Percentiles rank a stretch among this genome's conserved stretches.
These are phyloP conservation scores for Coemansia sp. DNA, from an alignment of 192 early-diverging fungal species.

Conservation along the genomic window DNA sequence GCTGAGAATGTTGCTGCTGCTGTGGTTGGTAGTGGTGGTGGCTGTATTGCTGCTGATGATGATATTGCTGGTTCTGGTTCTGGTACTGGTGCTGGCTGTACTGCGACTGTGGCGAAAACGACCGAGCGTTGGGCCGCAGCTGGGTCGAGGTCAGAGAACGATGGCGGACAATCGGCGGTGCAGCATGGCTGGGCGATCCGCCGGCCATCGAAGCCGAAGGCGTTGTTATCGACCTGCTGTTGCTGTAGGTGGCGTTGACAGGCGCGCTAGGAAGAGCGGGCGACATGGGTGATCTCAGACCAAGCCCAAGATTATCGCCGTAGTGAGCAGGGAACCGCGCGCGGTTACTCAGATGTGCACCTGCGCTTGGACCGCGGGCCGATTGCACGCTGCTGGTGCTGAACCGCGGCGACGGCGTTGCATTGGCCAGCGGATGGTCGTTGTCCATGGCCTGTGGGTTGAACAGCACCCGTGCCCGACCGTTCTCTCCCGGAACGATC, in stretches of 20 bases:
- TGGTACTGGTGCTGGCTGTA: slow-evolving; percentile 1
- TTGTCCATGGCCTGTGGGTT: slow-evolving; percentile 9
- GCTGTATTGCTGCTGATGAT: slow-evolving; percentile 7
- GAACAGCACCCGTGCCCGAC: slow-evolving; percentile 43
- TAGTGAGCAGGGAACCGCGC: slow-evolving; percentile 10
- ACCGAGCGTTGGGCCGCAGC: slow-evolving; percentile 14
- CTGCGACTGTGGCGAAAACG: slow-evolving; percentile 23
- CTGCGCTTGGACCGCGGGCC: slow-evolving; percentile 1
- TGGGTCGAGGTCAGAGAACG: slow-evolving; percentile 35
- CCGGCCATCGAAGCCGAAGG: too few relatives aligned
- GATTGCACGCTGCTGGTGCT: slow-evolving; percentile 5
- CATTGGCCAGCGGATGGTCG: slow-evolving; percentile 2
- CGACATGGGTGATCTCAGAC: slow-evolving; percentile 17
- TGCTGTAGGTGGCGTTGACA: too few relatives aligned
- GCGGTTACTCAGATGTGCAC: slow-evolving; percentile 2
- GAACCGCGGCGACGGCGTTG: slow-evolving; percentile 12
- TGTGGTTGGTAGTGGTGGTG: not conserved
- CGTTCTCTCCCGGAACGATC: slow-evolving; percentile 42
- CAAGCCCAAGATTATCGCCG: slow-evolving; percentile 12
- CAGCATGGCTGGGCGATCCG: not conserved
- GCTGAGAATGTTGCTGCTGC: slow-evolving; percentile 6
- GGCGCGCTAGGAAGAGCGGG: not conserved
- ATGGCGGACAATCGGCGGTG: slow-evolving; percentile 27
- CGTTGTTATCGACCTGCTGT: too few relatives aligned
- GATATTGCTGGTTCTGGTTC: not conserved